Percentiles rank a stretch among this genome's conserved stretches.
Evolutionary conservation across 352 stramenopile species (phyloP).

Genomic region (Phytopythium ostracodes): DNA sequence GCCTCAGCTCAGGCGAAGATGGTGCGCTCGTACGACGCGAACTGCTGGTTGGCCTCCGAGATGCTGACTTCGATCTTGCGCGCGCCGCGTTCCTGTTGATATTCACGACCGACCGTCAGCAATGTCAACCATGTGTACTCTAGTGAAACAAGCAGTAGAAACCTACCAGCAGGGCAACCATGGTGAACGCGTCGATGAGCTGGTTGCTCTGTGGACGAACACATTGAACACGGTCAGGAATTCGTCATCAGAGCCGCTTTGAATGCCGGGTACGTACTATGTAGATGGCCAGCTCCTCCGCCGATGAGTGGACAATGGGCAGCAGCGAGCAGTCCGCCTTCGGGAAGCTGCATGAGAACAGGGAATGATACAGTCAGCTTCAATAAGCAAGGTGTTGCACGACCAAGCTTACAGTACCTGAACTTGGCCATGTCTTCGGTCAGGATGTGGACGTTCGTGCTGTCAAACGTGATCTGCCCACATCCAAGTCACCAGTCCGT

Average conservation of each 20-base stretch:
- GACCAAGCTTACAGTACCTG: slow-evolving; percentile 27
- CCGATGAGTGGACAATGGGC: slow-evolving; percentile 96
- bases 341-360: slow-evolving; percentile 76
- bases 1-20: slow-evolving; percentile 39
- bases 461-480: slow-evolving; percentile 76
- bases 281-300: slow-evolving; percentile 96
- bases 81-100: slow-evolving; percentile 70
- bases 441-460: slow-evolving; percentile 84
- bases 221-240: not conserved
- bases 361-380: not conserved
- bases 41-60: slow-evolving; percentile 90
- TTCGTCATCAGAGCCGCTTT: not conserved
- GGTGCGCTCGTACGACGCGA: slow-evolving; percentile 75
- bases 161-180: slow-evolving; percentile 62
- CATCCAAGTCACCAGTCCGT: not conserved
- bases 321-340: slow-evolving; percentile 93
- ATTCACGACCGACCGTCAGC: no score
- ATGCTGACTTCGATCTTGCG: slow-evolving; percentile 93
- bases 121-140: no score
- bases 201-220: slow-evolving; percentile 76
- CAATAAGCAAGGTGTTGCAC: not conserved
- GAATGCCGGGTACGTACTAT: slow-evolving; percentile 50
- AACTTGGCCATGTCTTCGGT: slow-evolving; percentile 96
- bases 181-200: slow-evolving; percentile 81
- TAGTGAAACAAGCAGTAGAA: not conserved